Evolutionary conservation across 1,284 basidiomycete genomes (phyloP).

Genomic region (Rhizoctonia solani): DNA sequence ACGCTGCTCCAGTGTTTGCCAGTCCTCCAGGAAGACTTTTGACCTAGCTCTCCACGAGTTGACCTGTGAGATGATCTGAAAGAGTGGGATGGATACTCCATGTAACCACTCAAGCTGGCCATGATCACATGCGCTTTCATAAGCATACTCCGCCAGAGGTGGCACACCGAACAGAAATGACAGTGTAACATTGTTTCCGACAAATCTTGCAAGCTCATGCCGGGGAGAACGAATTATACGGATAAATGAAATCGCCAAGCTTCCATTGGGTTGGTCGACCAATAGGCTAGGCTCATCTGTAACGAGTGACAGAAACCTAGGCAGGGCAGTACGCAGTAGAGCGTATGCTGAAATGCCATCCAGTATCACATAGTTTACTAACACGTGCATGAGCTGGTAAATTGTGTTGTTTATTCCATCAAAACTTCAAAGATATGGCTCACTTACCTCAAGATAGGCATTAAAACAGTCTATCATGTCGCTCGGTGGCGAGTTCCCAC

Average conservation of each 20-base stretch:
- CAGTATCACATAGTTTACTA: constrained; percentile 4
- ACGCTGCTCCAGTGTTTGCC: background rate
- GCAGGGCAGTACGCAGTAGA: background rate
- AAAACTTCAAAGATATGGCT: background rate
- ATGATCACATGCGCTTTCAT: background rate
- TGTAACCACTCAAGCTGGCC: background rate
- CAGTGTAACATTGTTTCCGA: background rate
- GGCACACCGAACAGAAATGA: background rate
- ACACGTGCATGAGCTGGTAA: background rate
- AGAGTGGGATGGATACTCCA: background rate
- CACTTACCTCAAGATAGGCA: constrained; percentile 13
- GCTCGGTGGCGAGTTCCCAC: background rate
- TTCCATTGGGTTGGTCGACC: background rate
- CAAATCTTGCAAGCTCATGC: constrained; percentile 14
- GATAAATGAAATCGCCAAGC: background rate
- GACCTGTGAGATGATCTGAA: background rate
- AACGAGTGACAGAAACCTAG: background rate
- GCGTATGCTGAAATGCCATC: background rate
- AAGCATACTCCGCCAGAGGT: constrained; percentile 13
- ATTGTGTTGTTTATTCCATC: background rate
- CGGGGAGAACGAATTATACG: background rate
- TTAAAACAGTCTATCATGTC: background rate
- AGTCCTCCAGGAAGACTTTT: background rate
- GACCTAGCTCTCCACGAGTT: too few species aligned
- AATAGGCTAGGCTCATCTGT: background rate